Conservation (phyloP, 495 filamentous ascomycete genomes). For the Annulohypoxylon maeteangense region DNA sequence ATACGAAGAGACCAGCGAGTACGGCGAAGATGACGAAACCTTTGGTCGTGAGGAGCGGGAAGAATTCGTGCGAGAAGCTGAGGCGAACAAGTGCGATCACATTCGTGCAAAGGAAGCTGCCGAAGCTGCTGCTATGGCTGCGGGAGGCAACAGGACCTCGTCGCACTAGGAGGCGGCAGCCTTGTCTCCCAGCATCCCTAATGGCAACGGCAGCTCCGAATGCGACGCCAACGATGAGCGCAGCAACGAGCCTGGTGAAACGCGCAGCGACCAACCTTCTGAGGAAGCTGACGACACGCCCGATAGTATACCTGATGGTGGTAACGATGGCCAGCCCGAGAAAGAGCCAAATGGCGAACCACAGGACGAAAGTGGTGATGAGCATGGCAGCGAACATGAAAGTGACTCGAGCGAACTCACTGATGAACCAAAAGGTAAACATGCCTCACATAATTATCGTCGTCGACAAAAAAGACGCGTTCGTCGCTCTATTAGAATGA, state of each 20-base stretch:
- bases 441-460: no score
- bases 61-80: slow-evolving; percentile 57
- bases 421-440: neutral
- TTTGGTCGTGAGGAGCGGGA: slow-evolving; percentile 76
- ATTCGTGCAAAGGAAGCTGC: slow-evolving; percentile 10
- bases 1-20: slow-evolving; percentile 82
- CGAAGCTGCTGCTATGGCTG: neutral
- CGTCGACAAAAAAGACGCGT: no score
- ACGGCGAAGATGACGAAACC: slow-evolving; percentile 84
- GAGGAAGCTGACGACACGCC: neutral
- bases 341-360: neutral
- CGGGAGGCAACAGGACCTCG: slow-evolving; percentile 10
- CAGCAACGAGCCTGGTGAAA: no score
- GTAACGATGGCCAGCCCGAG: neutral
- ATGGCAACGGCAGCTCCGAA: neutral
- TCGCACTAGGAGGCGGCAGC: slow-evolving; percentile 36
- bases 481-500: no score
- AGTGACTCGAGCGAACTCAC: neutral
- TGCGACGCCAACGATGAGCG: neutral
- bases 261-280: neutral
- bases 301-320: no score
- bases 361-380: neutral
- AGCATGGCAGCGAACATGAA: neutral
- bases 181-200: neutral
- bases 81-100: slow-evolving; percentile 30